phyloP scores from a whole-genome alignment of 148 eudicot species.

The Cornus kousa region DNA sequence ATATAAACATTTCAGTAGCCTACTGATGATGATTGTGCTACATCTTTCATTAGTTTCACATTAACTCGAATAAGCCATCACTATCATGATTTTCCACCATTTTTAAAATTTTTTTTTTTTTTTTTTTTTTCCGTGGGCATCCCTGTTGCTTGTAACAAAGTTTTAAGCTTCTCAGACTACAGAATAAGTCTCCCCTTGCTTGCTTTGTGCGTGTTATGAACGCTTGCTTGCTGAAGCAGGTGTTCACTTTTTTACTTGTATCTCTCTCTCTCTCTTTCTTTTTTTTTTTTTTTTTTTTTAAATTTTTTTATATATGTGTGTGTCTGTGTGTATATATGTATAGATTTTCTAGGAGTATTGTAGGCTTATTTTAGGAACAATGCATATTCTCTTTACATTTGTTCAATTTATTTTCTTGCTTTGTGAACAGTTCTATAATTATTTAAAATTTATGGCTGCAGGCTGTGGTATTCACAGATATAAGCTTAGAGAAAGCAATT shows the following conservation, averaged over 20 bases:
- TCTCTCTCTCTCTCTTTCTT: too few species aligned
- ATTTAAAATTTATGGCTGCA: slow-evolving; percentile 20
- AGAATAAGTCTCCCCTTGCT: neutral
- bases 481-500: slow-evolving; percentile 52
- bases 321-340: too few species aligned
- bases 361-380: neutral
- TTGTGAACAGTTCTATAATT: neutral
- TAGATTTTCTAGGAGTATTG: neutral
- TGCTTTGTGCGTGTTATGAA: neutral
- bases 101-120: too few species aligned
- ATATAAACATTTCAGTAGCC: neutral
- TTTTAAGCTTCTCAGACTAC: neutral
- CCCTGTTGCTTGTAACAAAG: neutral
- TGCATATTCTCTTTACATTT: neutral
- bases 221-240: too few species aligned
- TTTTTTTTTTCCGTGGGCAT: neutral
- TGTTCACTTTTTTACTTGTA: neutral
- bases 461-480: slow-evolving; percentile 65
- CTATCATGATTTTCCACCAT: neutral
- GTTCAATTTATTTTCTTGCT: neutral
- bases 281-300: too few species aligned
- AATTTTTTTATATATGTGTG: too few species aligned
- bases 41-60: neutral
- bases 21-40: neutral
- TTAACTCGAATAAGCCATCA: neutral